A percentile compares a stretch with the other conserved stretches of the same genome.
Conservation (phyloP, 768 basidiomycete species). For the Kwoniella dejecticola region DNA sequence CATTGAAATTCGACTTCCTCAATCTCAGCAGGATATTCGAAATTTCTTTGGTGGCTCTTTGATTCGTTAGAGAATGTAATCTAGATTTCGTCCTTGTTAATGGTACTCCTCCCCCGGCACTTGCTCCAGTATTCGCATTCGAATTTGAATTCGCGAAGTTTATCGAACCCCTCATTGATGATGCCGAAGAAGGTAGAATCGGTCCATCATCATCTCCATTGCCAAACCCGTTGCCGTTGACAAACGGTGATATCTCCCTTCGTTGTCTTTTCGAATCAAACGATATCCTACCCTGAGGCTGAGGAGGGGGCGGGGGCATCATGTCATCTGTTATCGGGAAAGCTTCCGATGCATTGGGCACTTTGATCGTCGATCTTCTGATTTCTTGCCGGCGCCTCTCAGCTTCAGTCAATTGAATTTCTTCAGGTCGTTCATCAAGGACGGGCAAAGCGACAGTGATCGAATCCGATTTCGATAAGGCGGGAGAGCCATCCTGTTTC, state of each 20-base stretch:
- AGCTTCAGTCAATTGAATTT: conserved; percentile 3
- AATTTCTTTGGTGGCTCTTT: conserved; percentile 17
- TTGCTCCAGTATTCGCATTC: neutral
- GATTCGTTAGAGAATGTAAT: conserved; percentile 6
- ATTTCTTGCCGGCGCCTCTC: conserved; percentile 23
- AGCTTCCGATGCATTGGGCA: conserved; percentile 29
- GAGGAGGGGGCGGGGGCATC: neutral
- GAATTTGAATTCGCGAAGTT: neutral
- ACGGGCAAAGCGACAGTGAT: conserved; percentile 8
- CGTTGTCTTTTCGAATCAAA: conserved; percentile 1
- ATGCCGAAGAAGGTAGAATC: neutral
- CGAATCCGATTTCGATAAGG: conserved; percentile 12
- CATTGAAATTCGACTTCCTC: neutral
- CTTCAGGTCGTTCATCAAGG: neutral
- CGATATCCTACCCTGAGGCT: neutral
- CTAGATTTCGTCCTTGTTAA: conserved; percentile 10
- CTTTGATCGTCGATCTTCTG: conserved; percentile 38
- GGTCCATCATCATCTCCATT: neutral
- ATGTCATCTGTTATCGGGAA: conserved; percentile 36
- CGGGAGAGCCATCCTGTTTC: neutral
- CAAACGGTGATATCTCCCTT: conserved; percentile 33
- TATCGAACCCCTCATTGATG: conserved; percentile 6
- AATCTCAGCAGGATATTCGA: conserved; percentile 6
- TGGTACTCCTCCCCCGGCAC: conserved; percentile 1
- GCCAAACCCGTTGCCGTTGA: neutral